These are phyloP conservation scores for Neonectria ditissima DNA, from an alignment of 2,329 filamentous ascomycete genomes.

Conservation along the genomic window DNA sequence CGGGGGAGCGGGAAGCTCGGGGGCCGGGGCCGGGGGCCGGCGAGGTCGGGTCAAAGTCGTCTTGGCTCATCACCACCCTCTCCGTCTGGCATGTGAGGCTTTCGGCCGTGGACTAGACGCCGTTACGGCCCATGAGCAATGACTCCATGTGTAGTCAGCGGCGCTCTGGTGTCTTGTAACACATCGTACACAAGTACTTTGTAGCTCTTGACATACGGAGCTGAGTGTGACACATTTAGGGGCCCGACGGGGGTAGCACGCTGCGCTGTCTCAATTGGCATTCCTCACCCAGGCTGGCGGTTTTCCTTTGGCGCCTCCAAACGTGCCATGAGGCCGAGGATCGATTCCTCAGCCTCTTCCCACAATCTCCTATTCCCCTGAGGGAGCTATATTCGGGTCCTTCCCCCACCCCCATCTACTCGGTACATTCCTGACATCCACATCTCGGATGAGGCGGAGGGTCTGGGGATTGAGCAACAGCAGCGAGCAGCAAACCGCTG, in stretches of 20 bases:
- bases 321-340: conserved; percentile 11
- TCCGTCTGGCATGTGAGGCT: conserved; percentile 6
- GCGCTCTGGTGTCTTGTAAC: background rate
- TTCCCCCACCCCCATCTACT: conserved; percentile 25
- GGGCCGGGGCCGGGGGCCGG: conserved; percentile 2
- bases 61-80: conserved; percentile 2
- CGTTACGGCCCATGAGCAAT: background rate
- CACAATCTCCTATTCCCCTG: conserved; percentile 10
- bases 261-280: conserved; percentile 13
- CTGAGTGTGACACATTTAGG: background rate
- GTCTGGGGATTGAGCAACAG: conserved; percentile 14
- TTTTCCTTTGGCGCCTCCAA: conserved; percentile 5
- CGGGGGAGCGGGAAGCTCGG: conserved; percentile 15
- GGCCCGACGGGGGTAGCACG: conserved; percentile 1
- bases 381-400: conserved; percentile 26
- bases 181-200: background rate
- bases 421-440: conserved; percentile 21
- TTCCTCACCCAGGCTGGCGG: conserved; percentile 15
- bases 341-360: background rate
- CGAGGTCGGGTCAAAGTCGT: background rate
- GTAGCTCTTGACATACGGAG: background rate
- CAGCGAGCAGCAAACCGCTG: background rate
- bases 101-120: background rate
- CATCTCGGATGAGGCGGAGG: conserved; percentile 28
- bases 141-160: background rate